Evolutionary conservation across 176 grass and related monocot species (phyloP), one percentile per base, ranked within the genome.

Genomic region (Saccharum officinarum): DNA sequence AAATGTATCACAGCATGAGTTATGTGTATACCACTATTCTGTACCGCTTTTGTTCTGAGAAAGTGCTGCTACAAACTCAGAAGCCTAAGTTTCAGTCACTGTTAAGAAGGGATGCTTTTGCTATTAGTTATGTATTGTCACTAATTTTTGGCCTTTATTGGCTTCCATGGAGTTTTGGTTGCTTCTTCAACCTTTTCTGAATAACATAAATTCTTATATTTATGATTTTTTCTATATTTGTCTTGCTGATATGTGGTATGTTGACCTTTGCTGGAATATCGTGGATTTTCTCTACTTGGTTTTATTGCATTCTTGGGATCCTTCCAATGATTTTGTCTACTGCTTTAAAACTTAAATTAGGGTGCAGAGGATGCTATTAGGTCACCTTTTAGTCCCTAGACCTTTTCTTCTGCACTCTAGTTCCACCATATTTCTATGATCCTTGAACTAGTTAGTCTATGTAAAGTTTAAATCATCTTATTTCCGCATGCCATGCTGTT

Each of bases 391-490:
- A 54, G 17, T 34, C 60, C 61, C 66, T 6, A n/a, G 2, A 71
- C 31, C 33, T 31, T 64, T 47, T 72, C 26, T 76, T 78, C 73
- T 71, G 39, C 36, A 63, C 37, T 77, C 28, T 83, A 37, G 20
- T 38, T 54, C 42, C 22, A 69, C 45, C 20, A 45, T 61, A 70
- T 41, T 82, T 69, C 46, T 36, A 60, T 45, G 62, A 57, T 26
- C 62, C 22, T 37, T 55, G 34, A 75, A 52, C 47, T 10, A 28
- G 18, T 82, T 69, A 69, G 8, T 70, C 77, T 47, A 60, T 87
- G 49, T 45, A 47, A 77, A 83, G 31, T 77, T 55, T 17, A 71
- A 83, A 71, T 10, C 54, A 83, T 36, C 23, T 64, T 83, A 54
- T 83, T 8, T 63, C 64, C 10, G 15, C 33, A 54, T 71, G 73